Evolutionary conservation across 139 green algal species (phyloP).

Genomic region (Diplosphaera chodatii): DNA sequence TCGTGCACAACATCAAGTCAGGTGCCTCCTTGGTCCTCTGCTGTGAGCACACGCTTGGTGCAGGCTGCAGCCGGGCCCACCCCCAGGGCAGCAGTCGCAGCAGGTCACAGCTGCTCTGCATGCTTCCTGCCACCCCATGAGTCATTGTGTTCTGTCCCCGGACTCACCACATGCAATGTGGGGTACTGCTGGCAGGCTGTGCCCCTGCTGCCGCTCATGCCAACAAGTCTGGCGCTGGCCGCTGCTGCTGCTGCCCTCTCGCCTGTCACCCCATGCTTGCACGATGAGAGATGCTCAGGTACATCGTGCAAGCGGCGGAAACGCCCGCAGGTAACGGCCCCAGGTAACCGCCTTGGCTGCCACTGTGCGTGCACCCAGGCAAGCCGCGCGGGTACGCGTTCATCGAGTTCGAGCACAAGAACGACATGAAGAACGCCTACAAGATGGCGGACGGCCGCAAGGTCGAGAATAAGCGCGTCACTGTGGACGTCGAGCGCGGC

Average conservation of each 20-base stretch:
- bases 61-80: no score
- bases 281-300: neutral
- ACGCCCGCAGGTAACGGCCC: no score
- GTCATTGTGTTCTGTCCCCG: neutral
- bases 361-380: constrained; percentile 30
- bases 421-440: constrained; percentile 91
- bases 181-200: neutral
- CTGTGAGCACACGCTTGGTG: no score
- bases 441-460: constrained; percentile 75
- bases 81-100: neutral
- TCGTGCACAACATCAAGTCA: constrained; percentile 65
- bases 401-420: constrained; percentile 86
- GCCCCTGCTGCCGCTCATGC: neutral
- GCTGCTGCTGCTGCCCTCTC: neutral
- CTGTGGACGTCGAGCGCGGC: constrained; percentile 85
- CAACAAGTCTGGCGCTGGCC: neutral
- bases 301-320: neutral
- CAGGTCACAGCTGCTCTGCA: neutral
- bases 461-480: constrained; percentile 64
- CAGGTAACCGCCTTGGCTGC: neutral
- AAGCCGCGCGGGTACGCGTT: constrained; percentile 85
- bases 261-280: neutral
- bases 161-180: neutral
- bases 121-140: no score
- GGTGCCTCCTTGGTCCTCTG: constrained; percentile 15